Base-by-base conservation (phyloP, 2,329 filamentous ascomycete species). In the Hymenoscyphus infarciens region DNA sequence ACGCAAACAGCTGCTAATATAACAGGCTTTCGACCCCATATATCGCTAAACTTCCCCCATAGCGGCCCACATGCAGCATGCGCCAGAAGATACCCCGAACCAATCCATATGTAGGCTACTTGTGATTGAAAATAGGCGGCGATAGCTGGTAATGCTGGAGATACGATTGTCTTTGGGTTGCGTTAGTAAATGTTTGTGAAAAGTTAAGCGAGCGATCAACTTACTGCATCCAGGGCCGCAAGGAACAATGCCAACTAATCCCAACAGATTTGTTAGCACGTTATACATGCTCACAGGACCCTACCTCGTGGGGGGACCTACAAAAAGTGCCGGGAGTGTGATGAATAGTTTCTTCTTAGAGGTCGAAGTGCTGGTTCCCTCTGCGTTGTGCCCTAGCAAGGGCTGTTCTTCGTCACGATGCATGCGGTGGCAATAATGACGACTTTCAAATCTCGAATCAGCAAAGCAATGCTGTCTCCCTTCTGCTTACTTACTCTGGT, bases 21-120 rank as follows among this genome's bases (percentile, higher is more conserved):
- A 57, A 87, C 80, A 16, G 82, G 81, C 68, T 88, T 89, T 55
- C 87, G 78, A 2, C 87, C 86, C 76, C 84, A 88, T 63, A 89
- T 88, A 68, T 89, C 87, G 56, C 83, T 84, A 27, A 87, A 75
- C 68, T 87, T 82, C n/a, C 85, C 87, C 88, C 88, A 91, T 16
- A 88, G 82, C 0, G 88, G 87, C 1, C 82, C 83, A 2, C 81
- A 80, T 0, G 87, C 85, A 0, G 87, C 86, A 70, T 84, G 84
- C 25, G 85, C 86, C 22, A 92, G 82, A 3, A 91, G 78, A 73
- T 88, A 92, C 0, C 88, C 83, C 33, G 82, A 85, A 0, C 88
- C 89, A 64, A 92, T 87, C 90, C 89, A 92, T 25, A 85, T 84
- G 74, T 91, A 92, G 1, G 42, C 62, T 3, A 64, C 70, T 0